Evolutionary conservation across 2,329 filamentous ascomycete species (phyloP).

Genomic region (Colletotrichum sp.): DNA sequence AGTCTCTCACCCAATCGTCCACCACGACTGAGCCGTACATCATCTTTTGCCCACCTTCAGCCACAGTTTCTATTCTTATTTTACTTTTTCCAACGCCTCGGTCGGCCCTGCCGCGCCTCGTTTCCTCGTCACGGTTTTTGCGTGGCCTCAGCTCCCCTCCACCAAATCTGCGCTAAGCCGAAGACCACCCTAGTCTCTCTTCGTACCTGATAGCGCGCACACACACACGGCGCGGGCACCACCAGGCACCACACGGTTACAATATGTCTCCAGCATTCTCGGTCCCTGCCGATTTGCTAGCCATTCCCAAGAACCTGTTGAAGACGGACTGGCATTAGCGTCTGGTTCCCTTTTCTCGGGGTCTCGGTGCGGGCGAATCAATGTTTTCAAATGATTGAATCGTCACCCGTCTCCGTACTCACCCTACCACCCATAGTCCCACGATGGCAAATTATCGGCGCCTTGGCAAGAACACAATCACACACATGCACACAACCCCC

Average conservation of each 20-base stretch:
- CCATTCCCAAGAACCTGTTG: neutral
- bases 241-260: neutral
- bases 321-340: neutral
- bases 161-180: neutral
- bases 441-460: neutral
- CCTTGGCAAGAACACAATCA: neutral
- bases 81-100: neutral
- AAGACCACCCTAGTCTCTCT: neutral
- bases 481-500: neutral
- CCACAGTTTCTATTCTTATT: conserved; percentile 10
- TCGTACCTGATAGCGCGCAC: neutral
- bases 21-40: neutral
- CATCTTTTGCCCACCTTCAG: neutral
- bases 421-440: neutral
- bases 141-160: conserved; percentile 1
- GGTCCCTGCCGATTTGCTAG: conserved; percentile 3
- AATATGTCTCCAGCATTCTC: neutral
- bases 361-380: neutral
- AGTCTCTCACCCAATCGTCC: neutral
- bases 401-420: neutral
- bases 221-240: neutral
- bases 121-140: conserved; percentile 1
- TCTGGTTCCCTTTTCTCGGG: neutral
- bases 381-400: neutral
- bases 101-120: conserved; percentile 1